A percentile compares a stretch with the other conserved stretches of the same genome.
Conservation (phyloP, 2,329 filamentous ascomycete species). For the Calonectria montana region DNA sequence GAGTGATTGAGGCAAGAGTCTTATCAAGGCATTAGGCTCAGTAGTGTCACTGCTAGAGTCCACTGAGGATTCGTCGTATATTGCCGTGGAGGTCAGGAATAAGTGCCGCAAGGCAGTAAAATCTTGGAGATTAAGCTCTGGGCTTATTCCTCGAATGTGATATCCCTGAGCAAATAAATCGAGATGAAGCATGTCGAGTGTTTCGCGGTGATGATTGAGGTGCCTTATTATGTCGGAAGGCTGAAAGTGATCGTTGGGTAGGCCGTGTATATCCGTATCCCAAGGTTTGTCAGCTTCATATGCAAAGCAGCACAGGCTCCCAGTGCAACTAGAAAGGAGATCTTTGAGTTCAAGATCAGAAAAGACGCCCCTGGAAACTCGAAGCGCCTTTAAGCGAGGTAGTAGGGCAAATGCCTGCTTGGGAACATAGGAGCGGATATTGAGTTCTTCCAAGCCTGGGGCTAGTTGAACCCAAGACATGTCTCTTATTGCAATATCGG, state of each 20-base stretch:
- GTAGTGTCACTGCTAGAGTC: not conserved
- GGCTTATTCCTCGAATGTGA: not conserved
- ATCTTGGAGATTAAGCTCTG: not conserved
- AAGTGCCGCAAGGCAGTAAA: constrained; percentile 16
- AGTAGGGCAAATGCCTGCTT: not conserved
- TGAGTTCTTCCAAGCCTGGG: constrained; percentile 10
- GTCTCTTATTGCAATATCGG: not conserved
- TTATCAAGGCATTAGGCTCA: not conserved
- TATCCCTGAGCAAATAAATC: constrained; percentile 7
- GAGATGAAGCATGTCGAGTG: constrained; percentile 5
- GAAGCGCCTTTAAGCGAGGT: constrained; percentile 5
- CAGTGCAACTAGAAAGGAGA: constrained; percentile 5
- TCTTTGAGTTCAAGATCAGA: not conserved
- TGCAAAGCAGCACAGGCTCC: not conserved
- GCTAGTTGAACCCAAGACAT: not conserved
- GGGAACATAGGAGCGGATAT: not conserved
- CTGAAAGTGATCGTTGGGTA: constrained; percentile 8
- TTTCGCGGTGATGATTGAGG: not conserved
- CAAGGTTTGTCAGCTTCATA: constrained; percentile 11
- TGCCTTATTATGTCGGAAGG: constrained; percentile 6
- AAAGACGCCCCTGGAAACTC: not conserved
- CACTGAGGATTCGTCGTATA: not conserved
- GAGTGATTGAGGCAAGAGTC: constrained; percentile 11
- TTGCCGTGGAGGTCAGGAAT: constrained; percentile 7
- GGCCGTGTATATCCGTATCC: not conserved